Evolutionary conservation across 2,329 filamentous ascomycete species (phyloP).

Genomic region (Sarocladiaceae sp.): DNA sequence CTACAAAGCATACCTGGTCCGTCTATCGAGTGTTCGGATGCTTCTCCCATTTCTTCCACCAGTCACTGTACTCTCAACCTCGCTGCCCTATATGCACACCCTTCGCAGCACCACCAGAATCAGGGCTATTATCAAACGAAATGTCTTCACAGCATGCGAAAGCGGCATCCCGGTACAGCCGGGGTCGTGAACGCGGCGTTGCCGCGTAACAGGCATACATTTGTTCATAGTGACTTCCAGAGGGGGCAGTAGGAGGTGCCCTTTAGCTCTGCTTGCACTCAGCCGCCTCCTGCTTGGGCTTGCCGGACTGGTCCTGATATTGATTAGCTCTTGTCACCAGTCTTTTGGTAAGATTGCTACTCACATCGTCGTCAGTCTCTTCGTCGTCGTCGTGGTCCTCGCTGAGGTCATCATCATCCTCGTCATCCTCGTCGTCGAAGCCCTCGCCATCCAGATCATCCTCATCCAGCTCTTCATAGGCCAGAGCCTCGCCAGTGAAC

Average conservation of each 20-base stretch:
- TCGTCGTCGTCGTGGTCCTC: constrained; percentile 80
- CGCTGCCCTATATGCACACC: neutral
- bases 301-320: constrained; percentile 78
- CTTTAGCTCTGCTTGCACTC: constrained; percentile 96
- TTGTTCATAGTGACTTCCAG: too few species aligned
- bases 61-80: neutral
- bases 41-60: neutral
- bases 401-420: constrained; percentile 81
- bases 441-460: constrained; percentile 78
- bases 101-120: neutral
- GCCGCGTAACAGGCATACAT: neutral
- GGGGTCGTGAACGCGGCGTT: neutral
- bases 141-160: neutral
- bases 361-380: constrained; percentile 64
- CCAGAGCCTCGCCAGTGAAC: constrained; percentile 97
- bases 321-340: constrained; percentile 15
- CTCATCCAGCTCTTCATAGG: constrained; percentile 85
- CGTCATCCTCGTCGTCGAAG: constrained; percentile 86
- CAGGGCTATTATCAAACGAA: neutral
- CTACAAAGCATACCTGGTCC: constrained; percentile 6
- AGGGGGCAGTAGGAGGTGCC: too few species aligned
- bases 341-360: neutral
- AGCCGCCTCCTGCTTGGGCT: constrained; percentile 88
- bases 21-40: constrained; percentile 5
- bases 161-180: neutral